Evolutionary conservation across 768 basidiomycete species (phyloP).

Genomic region (Boletus bicolor): DNA sequence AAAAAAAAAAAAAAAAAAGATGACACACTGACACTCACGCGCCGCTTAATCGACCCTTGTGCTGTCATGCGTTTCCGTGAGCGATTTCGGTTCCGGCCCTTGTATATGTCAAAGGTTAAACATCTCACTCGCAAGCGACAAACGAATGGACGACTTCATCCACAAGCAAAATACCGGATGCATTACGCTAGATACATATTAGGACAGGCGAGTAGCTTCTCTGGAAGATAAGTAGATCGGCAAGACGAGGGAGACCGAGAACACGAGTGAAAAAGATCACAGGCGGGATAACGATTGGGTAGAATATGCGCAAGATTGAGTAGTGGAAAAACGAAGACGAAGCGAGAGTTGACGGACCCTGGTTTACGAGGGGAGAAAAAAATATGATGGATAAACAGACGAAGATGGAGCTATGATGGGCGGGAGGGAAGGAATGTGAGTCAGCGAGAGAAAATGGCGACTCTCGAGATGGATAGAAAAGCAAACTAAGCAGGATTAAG

Average conservation of each 20-base stretch:
- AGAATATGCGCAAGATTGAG: not conserved
- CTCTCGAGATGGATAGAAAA: constrained; percentile 10
- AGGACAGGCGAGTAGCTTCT: constrained; percentile 6
- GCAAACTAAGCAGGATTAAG: constrained; percentile 2
- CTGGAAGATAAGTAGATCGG: not conserved
- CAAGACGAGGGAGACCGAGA: not conserved
- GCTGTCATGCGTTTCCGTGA: not conserved
- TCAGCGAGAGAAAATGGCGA: constrained; percentile 6
- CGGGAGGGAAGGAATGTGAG: constrained; percentile 4
- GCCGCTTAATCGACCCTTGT: no score
- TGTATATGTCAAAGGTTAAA: no score
- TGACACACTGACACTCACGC: no score
- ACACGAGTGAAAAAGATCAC: not conserved
- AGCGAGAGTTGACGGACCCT: not conserved
- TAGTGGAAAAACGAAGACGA: not conserved
- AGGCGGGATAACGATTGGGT: not conserved
- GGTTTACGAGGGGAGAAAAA: constrained; percentile 1
- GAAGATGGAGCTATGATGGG: constrained; percentile 3
- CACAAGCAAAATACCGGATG: constrained; percentile 6
- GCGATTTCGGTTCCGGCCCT: not conserved
- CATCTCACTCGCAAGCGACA: not conserved
- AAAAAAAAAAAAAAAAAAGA: no score
- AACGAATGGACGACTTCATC: not conserved
- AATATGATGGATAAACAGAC: constrained; percentile 11
- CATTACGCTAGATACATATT: constrained; percentile 32